Percentiles rank a stretch among this genome's conserved stretches.
Evolutionary conservation across 139 green algal species (phyloP).

Genomic region (Tetraselmis striata): DNA sequence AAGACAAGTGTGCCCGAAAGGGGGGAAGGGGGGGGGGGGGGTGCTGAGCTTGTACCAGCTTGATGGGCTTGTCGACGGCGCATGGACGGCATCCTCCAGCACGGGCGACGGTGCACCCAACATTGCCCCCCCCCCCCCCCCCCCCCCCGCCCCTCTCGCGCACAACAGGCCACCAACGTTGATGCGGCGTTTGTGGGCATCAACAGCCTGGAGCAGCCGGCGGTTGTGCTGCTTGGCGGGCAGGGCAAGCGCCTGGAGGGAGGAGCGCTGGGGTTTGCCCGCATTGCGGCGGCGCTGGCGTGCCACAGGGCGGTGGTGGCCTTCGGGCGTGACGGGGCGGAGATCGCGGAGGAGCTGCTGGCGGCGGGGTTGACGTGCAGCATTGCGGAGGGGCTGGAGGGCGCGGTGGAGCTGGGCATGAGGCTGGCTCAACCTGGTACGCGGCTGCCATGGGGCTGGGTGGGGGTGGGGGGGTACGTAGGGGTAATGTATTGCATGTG

Average conservation of each 20-base stretch:
- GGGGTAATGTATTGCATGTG: neutral
- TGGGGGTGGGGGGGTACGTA: neutral
- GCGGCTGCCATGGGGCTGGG: neutral
- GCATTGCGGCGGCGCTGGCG: neutral
- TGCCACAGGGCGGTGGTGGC: neutral
- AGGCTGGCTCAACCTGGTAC: neutral
- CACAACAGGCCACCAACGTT: slow-evolving; percentile 36
- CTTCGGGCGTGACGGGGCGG: slow-evolving; percentile 12
- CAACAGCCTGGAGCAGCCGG: slow-evolving; percentile 4
- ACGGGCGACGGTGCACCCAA: too few species aligned
- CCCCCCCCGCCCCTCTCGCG: too few species aligned
- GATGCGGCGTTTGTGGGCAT: slow-evolving; percentile 31
- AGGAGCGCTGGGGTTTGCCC: neutral
- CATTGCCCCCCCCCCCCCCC: too few species aligned
- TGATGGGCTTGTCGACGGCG: too few species aligned
- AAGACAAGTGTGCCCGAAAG: too few species aligned
- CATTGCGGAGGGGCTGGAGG: neutral
- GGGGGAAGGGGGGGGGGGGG: too few species aligned
- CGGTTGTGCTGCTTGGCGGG: slow-evolving; percentile 33
- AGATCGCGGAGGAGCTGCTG: slow-evolving; percentile 20
- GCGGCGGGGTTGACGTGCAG: neutral
- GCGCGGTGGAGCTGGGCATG: neutral
- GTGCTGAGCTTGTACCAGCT: too few species aligned
- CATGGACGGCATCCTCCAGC: too few species aligned
- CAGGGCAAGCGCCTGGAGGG: slow-evolving; percentile 15